Conservation (phyloP, 768 basidiomycete genomes). For the Leccinum pellstonianum region DNA sequence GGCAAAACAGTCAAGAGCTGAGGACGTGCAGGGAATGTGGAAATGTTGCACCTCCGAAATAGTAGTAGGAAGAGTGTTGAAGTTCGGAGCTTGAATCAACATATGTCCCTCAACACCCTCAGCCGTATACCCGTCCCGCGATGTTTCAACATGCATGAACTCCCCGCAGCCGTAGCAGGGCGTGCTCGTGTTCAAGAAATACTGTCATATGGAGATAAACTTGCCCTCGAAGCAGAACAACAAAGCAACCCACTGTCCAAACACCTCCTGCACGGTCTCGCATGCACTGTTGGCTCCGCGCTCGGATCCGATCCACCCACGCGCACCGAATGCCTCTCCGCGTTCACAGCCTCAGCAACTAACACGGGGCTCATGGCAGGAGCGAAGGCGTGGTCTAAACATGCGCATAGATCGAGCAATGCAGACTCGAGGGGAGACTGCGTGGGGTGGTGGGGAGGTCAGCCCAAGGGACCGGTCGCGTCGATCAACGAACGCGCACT, state of each 20-base stretch:
- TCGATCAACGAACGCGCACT: constrained; percentile 53
- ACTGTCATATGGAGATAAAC: constrained; percentile 9
- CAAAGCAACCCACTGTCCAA: constrained; percentile 36
- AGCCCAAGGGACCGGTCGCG: constrained; percentile 50
- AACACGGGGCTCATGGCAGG: constrained; percentile 54
- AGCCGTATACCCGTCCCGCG: constrained; percentile 29
- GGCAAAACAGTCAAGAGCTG: constrained; percentile 66
- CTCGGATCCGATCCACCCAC: constrained; percentile 51
- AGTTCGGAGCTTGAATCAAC: constrained; percentile 14
- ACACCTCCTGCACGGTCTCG: constrained; percentile 52
- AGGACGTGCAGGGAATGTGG: constrained; percentile 77
- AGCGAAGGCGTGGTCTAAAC: constrained; percentile 66
- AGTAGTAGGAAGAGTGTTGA: constrained; percentile 3
- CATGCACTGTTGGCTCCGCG: constrained; percentile 61
- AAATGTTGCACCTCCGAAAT: constrained; percentile 56
- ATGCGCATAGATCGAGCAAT: constrained; percentile 51
- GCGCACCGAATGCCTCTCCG: constrained; percentile 46
- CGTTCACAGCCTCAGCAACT: constrained; percentile 48
- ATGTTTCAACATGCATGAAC: constrained; percentile 47
- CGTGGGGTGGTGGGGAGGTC: constrained; percentile 57
- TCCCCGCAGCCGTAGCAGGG: constrained; percentile 37
- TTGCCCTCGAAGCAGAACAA: constrained; percentile 16
- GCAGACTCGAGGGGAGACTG: constrained; percentile 1
- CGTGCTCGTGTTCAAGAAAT: constrained; percentile 35
- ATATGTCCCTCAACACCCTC: background rate